phyloP scores from a whole-genome alignment of 1,139 yeast species.

The Chernovozyma aurita region DNA sequence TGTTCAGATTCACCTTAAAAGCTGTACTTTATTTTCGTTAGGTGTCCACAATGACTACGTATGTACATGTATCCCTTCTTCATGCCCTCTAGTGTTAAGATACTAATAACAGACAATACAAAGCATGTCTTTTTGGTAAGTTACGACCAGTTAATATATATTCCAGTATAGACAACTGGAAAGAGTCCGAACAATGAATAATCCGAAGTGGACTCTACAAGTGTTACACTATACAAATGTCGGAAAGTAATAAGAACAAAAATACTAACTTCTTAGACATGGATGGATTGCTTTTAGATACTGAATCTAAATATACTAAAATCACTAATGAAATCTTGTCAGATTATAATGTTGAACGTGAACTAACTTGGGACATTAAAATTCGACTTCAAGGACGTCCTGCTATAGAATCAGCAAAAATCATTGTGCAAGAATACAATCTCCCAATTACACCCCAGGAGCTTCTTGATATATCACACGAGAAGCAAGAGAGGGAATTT shows the following conservation, averaged over 20 bases:
- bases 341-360: constrained; percentile 60
- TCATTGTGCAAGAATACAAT: constrained; percentile 62
- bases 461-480: constrained; percentile 45
- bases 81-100: background rate
- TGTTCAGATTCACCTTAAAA: too few relatives aligned
- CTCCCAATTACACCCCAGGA: constrained; percentile 67
- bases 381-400: constrained; percentile 87
- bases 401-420: constrained; percentile 60
- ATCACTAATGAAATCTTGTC: constrained; percentile 64
- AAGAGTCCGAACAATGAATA: too few relatives aligned
- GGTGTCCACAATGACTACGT: too few relatives aligned
- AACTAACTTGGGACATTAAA: constrained; percentile 87
- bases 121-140: constrained; percentile 85
- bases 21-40: too few relatives aligned
- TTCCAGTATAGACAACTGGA: too few relatives aligned
- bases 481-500: constrained; percentile 62
- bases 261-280: constrained; percentile 48
- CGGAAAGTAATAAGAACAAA: too few relatives aligned
- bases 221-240: background rate
- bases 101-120: constrained; percentile 20
- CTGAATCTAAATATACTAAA: constrained; percentile 86
- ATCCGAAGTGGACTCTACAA: background rate
- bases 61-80: too few relatives aligned
- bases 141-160: too few relatives aligned
- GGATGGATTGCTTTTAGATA: constrained; percentile 91